Conservation (phyloP, 768 basidiomycete species). For the Amanita rimosa region DNA sequence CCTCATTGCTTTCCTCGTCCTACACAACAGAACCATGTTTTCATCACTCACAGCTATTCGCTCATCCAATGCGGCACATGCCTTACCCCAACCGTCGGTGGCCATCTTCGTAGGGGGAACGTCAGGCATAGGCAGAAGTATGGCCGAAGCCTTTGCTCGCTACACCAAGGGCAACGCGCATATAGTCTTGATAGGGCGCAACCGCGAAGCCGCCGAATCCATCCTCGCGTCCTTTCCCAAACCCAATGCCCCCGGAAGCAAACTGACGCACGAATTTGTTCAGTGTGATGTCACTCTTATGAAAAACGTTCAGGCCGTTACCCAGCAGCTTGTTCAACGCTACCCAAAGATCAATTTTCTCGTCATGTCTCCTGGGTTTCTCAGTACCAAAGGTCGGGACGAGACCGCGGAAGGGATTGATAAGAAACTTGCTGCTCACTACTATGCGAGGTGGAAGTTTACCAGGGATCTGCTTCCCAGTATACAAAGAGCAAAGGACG, state of each 20-base stretch:
- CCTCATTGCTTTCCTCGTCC: background rate
- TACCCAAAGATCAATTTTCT: constrained; percentile 42
- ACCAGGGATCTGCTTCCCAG: constrained; percentile 32
- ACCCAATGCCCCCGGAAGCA: constrained; percentile 10
- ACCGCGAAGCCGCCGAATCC: constrained; percentile 32
- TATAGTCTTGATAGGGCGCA: constrained; percentile 43
- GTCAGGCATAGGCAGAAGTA: constrained; percentile 36
- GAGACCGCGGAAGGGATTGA: constrained; percentile 37
- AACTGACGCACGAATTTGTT: constrained; percentile 32
- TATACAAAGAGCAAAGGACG: constrained; percentile 29
- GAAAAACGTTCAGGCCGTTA: constrained; percentile 30
- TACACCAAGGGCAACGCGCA: constrained; percentile 38
- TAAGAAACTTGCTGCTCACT: constrained; percentile 28
- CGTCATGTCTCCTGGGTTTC: constrained; percentile 31
- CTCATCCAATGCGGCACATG: background rate
- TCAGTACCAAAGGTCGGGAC: constrained; percentile 24
- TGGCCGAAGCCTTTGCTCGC: constrained; percentile 32
- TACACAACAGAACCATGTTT: background rate
- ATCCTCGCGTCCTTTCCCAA: constrained; percentile 31
- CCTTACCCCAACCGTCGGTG: constrained; percentile 5
- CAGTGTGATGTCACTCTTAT: constrained; percentile 42
- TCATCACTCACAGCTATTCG: background rate
- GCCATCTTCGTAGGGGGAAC: constrained; percentile 35
- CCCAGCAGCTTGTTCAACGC: constrained; percentile 17
- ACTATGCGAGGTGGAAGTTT: constrained; percentile 40